phyloP scores from a whole-genome alignment of 2,329 filamentous ascomycete genomes.

The Lachnellula arida region DNA sequence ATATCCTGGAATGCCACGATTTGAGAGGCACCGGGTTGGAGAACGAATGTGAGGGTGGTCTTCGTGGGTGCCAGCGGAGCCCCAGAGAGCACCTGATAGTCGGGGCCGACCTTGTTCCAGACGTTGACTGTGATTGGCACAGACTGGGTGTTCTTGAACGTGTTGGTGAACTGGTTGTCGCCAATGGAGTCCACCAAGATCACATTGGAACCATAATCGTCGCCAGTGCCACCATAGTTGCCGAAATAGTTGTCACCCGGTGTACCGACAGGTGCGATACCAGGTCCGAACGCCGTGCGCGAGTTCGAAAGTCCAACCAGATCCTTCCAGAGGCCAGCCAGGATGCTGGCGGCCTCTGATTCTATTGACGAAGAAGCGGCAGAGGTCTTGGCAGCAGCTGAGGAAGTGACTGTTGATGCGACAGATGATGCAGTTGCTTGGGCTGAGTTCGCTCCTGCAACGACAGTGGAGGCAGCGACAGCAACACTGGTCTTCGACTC shows the following conservation, averaged over 20 bases:
- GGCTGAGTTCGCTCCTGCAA: conserved; percentile 1
- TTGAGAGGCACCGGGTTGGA: conserved; percentile 21
- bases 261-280: not conserved
- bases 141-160: conserved; percentile 23
- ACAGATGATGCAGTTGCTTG: not conserved
- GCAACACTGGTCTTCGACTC: conserved; percentile 6
- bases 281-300: conserved; percentile 17
- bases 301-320: conserved; percentile 25
- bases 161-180: conserved; percentile 24
- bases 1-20: conserved; percentile 27
- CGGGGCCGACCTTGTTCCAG: conserved; percentile 28
- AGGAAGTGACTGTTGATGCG: not conserved
- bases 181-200: conserved; percentile 21
- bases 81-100: conserved; percentile 16
- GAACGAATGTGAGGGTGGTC: conserved; percentile 23
- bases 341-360: not conserved
- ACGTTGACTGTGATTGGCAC: conserved; percentile 22
- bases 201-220: conserved; percentile 26
- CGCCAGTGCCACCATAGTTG: conserved; percentile 23
- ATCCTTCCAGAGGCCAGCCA: conserved; percentile 5
- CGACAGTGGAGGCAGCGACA: not conserved
- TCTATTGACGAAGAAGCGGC: not conserved
- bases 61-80: conserved; percentile 23
- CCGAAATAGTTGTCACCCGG: conserved; percentile 15
- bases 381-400: conserved; percentile 2